Base-by-base conservation (phyloP, 768 basidiomycete species). In the Crassisporium funariophilum region DNA sequence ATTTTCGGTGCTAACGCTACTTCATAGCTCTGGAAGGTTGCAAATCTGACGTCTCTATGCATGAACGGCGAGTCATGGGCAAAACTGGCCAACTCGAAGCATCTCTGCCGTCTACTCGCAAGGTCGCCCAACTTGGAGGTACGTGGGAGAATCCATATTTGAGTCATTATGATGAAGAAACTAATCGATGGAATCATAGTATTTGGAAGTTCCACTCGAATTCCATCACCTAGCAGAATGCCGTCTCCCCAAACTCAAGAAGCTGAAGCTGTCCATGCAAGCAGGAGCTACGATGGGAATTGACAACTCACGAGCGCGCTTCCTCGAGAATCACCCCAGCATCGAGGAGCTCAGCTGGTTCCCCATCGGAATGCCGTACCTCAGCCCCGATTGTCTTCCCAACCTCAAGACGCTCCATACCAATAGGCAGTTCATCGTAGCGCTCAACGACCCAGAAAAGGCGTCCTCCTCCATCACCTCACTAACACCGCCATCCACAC, bases 261-360 rank as follows among this genome's bases (percentile, higher is more conserved):
- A 59, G 16, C 59, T 78, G 13, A 72, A 66, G 22, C 61, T 80
- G 15, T 59, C 63, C 16, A 59, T 80, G 43, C 64, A 72, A 35
- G 68, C 69, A 0, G 77, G 76, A n/a, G 64, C 66, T 1, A 61
- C 62, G 4, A 55, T 57, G 24, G 59, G 55, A 23, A 63, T 71
- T 34, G 70, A 73, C 44, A 54, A 63, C 11, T 65, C 70, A 35
- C 64, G 68, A 10, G 57, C 63, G 33, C 56, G 50, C 17, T 80
- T 80, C 50, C 60, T 80, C 9, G 61, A 71, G 44, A 66, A 64
- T n/a, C 75, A 79, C 50, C 69, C 75, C 3, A 65, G 65, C 2
- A 64, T 80, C 34, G 73, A 77, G 48, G 72, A 73, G 12, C 67
- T 80, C 4, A 60, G 58, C 21, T 80, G 77, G 76, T 66, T 62